Evolutionary conservation across 371 early-diverging fungal genomes (phyloP).

Genomic region (Dinochytrium kinnereticum): DNA sequence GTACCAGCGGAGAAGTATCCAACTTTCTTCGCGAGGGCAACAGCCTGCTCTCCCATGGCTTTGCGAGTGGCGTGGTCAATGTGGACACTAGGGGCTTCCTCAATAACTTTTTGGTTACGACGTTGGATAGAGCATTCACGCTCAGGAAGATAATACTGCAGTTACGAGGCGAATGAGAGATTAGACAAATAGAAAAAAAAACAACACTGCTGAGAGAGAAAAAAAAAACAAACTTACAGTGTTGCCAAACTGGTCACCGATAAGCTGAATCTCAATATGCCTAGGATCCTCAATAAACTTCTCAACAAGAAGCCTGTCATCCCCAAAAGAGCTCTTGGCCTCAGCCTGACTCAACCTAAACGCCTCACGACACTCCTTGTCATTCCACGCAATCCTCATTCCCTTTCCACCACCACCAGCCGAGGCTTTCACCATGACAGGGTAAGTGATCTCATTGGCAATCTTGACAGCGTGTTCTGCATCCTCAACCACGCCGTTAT

Average conservation of each 20-base stretch:
- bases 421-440: conserved; percentile 98
- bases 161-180: too few relatives aligned
- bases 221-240: conserved; percentile 71
- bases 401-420: conserved; percentile 99
- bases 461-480: conserved; percentile 73
- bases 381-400: conserved; percentile 80
- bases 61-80: conserved; percentile 78
- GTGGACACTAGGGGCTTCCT: conserved; percentile 88
- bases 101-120: conserved; percentile 83
- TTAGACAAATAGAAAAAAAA: neutral
- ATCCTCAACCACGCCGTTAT: conserved; percentile 80
- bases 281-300: conserved; percentile 93
- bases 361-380: conserved; percentile 74
- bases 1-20: conserved; percentile 98
- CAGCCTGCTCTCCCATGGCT: conserved; percentile 95
- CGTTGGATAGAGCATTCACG: conserved; percentile 99
- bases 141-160: conserved; percentile 83
- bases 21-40: conserved; percentile 88
- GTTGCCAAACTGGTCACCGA: conserved; percentile 97
- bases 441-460: conserved; percentile 95
- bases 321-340: conserved; percentile 87
- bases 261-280: conserved; percentile 98
- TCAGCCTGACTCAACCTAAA: conserved; percentile 86
- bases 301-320: conserved; percentile 88
- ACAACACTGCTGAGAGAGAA: neutral